Base-by-base conservation (phyloP, 1,139 yeast genomes). In the Candida buenavistaensis region DNA sequence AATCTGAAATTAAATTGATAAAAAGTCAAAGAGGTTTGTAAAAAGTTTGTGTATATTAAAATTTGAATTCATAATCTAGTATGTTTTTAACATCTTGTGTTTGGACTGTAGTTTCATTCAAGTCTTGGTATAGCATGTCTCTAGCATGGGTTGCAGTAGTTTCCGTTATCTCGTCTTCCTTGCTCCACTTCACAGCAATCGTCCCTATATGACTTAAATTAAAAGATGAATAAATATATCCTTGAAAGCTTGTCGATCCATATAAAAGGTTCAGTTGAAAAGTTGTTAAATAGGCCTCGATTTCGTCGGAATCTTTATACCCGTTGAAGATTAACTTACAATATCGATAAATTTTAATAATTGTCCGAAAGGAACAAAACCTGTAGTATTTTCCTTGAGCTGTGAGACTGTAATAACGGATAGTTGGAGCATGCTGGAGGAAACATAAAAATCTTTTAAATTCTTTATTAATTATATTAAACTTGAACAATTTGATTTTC, bases 1-100 rank as follows among this genome's bases (percentile, higher is more conserved):
- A 87, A 44, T 80, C 95, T 1, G 97, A 89, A 49, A 72, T 83
- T 32, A 70, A 72, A 41, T 72, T 86, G 44, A 71, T 81, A 21
- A 75, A 75, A 50, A 64, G 72, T 41, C 77, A 70, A 48, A 57
- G 70, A 32, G 72, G 68, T 4, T 47, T 63, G 14, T 58, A 62
- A 38, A 59, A 39, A 38, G 25, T 14, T 12, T 33, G 13, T 16
- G 19, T 28, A 13, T 19, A 10, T 16, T 17, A 26, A 6, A 33
- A 28, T 15, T 11, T 28, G 24, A 23, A 33, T 10, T 33, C 29
- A 33, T 28, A 33, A n/a, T 33, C 32, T 6, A 26, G 23, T 24
- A 24, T 8, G 4, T 9, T 13, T 9, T 23, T 23, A 3, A 23
- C 32, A 7, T 17, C n/a, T n/a, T n/a, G n/a, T n/a, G n/a, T n/a